Conservation (phyloP, 1,284 basidiomycete genomes). For the Austroboletus niveus region DNA sequence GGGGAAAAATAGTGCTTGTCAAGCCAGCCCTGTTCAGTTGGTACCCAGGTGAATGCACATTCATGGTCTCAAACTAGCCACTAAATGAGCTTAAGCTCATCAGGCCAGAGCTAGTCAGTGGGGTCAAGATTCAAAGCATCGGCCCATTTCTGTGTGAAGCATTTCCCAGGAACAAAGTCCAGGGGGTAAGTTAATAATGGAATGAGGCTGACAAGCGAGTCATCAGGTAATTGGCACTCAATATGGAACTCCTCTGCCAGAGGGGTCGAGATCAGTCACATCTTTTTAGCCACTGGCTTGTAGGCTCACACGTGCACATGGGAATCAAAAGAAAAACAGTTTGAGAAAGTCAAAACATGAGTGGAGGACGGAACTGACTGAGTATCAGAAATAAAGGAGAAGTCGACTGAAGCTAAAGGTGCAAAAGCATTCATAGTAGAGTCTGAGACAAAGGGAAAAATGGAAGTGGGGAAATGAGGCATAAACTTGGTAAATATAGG, state of each 20-base stretch:
- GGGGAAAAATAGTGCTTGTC: constrained; percentile 14
- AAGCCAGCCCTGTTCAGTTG: constrained; percentile 7
- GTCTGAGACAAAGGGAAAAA: no score
- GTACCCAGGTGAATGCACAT: no score
- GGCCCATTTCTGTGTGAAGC: background rate
- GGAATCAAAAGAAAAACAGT: background rate
- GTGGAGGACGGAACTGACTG: background rate
- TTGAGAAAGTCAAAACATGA: background rate
- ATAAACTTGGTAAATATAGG: no score
- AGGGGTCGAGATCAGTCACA: background rate
- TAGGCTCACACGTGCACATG: background rate
- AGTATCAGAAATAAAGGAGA: background rate
- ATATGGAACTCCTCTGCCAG: background rate
- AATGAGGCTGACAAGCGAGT: background rate
- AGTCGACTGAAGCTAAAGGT: no score
- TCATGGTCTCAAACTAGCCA: no score
- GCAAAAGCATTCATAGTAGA: no score
- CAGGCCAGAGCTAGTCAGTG: constrained; percentile 8
- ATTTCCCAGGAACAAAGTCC: background rate
- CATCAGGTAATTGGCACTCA: fast-evolving
- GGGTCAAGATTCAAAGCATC: constrained; percentile 3
- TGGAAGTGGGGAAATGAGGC: no score
- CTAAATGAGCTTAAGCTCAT: constrained; percentile 1
- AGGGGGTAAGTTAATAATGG: background rate
- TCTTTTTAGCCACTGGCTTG: background rate